These are phyloP conservation scores for Opeltia flavorubescens DNA, from an alignment of 495 filamentous ascomycete species.

Conservation along the genomic window DNA sequence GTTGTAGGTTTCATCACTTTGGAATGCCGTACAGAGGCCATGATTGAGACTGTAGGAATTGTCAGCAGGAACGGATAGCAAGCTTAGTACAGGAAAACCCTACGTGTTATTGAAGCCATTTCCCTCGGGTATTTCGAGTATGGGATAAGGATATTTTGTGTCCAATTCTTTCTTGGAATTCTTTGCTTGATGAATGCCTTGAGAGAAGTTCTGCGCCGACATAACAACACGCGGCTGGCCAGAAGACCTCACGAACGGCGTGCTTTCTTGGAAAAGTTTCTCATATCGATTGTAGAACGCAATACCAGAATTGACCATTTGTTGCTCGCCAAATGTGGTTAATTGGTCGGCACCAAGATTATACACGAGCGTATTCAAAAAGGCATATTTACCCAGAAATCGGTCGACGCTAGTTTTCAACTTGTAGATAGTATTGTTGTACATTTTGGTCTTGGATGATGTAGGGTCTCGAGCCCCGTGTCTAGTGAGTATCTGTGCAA, in stretches of 20 bases:
- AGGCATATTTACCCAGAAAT: constrained; percentile 44
- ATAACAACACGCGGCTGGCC: constrained; percentile 58
- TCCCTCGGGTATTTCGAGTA: constrained; percentile 51
- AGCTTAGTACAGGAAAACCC: background rate
- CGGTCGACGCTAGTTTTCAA: constrained; percentile 44
- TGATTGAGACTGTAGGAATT: constrained; percentile 37
- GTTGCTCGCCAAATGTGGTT: constrained; percentile 52
- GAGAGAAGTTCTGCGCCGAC: constrained; percentile 56
- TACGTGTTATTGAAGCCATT: constrained; percentile 56
- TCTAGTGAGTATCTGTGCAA: constrained; percentile 64
- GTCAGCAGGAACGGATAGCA: background rate
- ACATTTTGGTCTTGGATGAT: constrained; percentile 38
- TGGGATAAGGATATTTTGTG: constrained; percentile 34
- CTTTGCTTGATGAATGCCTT: constrained; percentile 53
- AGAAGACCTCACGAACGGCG: constrained; percentile 60
- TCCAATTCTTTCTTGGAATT: constrained; percentile 24
- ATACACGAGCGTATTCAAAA: constrained; percentile 57
- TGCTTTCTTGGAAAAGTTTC: constrained; percentile 32
- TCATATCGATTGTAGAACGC: constrained; percentile 61
- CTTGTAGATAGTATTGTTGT: constrained; percentile 38
- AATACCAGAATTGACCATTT: constrained; percentile 61
- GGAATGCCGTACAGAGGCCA: constrained; percentile 51
- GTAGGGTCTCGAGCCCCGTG: constrained; percentile 81
- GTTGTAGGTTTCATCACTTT: constrained; percentile 27
- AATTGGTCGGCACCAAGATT: constrained; percentile 61